Base-by-base conservation (phyloP, 805 yeast species). In the Metschnikowia lochheadii region DNA sequence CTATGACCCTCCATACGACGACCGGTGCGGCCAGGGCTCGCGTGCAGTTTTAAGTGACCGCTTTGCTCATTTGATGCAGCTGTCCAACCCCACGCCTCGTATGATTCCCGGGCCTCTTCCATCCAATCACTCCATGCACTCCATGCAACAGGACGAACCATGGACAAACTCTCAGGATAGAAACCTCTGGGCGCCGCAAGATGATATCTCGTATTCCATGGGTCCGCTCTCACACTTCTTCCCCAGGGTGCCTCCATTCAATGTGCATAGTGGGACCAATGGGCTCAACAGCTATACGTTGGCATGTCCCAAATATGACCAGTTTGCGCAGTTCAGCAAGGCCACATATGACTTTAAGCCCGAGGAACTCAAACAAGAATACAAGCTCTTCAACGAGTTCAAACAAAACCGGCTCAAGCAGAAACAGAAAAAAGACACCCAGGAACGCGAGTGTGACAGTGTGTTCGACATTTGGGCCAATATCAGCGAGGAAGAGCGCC, bases 381-480 rank as follows among this genome's bases (percentile, higher is more conserved):
- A 20, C 6, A 32, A 32, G 34, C 33, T 42, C 21, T 23, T 21
- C 26, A 32, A 42, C 26, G 45, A 33, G 18, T 42, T 42, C 37
- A 33, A 21, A 38, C 45, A 31, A 10, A 31, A 42, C 38, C 37
- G 38, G 38, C 45, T 23, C 38, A 42, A 42, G 34, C 45, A 20
- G 7, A 33, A 42, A 37, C 45, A 29, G 32, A 39, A 15, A 31
- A 39, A 15, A 8, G 41, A 39, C 15, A 11, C 18, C 5, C 41
- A 35, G 21, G 43, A 15, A 13, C n/a, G 31, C 8, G 43, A 29
- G 45, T 6, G 8, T 18, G 41, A 39, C 31, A 10, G 17, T 11
- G 15, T n/a, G 8, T 21, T 39, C 32, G 41, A 21, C 17, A 14
- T 23, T 6, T 11, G 14, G 6, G 32, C 31, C 31, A 21, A 33